Conservation (phyloP, 208 protist genomes). For the Eutreptiella sp. region DNA sequence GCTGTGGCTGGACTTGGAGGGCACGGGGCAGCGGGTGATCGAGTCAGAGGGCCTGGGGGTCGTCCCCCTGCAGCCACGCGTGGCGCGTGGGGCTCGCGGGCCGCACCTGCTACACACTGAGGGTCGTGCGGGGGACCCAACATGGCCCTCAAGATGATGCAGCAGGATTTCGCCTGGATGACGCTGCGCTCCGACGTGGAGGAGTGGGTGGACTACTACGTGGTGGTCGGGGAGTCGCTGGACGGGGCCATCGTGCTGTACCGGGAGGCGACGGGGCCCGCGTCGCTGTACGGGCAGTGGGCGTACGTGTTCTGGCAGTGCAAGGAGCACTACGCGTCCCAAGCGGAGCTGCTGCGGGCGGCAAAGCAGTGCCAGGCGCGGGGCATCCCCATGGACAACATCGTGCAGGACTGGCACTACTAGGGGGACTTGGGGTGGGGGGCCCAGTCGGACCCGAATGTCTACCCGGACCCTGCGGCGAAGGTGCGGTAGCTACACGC, state of each 20-base stretch:
- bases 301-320: conserved; percentile 7
- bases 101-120: too few relatives aligned
- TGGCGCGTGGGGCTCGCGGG: too few relatives aligned
- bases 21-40: too few relatives aligned
- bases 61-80: too few relatives aligned
- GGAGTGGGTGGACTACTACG: background rate
- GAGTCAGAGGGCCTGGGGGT: too few relatives aligned
- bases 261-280: background rate
- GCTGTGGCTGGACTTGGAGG: too few relatives aligned
- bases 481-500: conserved; percentile 2
- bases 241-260: background rate
- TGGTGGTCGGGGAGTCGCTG: background rate
- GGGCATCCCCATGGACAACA: conserved; percentile 5
- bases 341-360: background rate
- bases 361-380: background rate
- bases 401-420: conserved; percentile 8
- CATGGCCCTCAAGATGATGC: too few relatives aligned
- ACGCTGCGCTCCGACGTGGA: background rate
- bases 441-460: conserved; percentile 1
- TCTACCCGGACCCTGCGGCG: conserved; percentile 4
- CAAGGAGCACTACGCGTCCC: background rate
- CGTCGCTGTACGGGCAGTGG: background rate
- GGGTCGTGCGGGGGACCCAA: too few relatives aligned
- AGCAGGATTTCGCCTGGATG: too few relatives aligned
- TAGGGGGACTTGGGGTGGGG: conserved; percentile 7